Conservation (phyloP, 805 yeast genomes). For the Tetrapisispora namnaoensis region DNA sequence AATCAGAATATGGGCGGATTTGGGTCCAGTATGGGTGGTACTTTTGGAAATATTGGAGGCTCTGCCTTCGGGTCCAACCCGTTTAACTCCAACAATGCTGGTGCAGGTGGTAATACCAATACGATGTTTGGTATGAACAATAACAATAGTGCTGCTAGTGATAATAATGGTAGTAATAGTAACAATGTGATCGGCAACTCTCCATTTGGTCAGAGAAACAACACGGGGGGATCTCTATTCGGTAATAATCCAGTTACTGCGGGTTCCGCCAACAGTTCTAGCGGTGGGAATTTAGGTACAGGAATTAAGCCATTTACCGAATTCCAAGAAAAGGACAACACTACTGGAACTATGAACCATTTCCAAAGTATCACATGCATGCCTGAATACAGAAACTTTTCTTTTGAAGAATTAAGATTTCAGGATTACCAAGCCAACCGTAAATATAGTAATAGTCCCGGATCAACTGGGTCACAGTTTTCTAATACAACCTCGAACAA, state of each 20-base stretch:
- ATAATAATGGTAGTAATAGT: constrained; percentile 1
- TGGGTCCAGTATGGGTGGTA: neutral
- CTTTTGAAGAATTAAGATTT: constrained; percentile 79
- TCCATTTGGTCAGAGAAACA: constrained; percentile 3
- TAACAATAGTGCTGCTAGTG: constrained; percentile 16
- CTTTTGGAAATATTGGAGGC: neutral
- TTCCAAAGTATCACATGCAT: constrained; percentile 73
- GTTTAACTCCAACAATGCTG: constrained; percentile 3
- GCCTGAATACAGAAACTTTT: constrained; percentile 80
- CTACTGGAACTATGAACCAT: constrained; percentile 43
- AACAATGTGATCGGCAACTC: constrained; percentile 9
- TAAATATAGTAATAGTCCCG: constrained; percentile 15
- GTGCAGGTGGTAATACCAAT: constrained; percentile 5
- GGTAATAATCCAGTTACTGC: constrained; percentile 17
- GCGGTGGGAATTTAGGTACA: constrained; percentile 41
- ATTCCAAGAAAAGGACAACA: constrained; percentile 58
- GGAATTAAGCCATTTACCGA: constrained; percentile 61
- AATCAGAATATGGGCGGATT: constrained; percentile 9
- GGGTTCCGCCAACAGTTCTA: constrained; percentile 6
- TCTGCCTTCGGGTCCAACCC: constrained; percentile 33
- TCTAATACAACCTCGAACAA: constrained; percentile 14
- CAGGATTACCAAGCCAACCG: constrained; percentile 75
- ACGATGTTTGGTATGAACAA: constrained; percentile 33
- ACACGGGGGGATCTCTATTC: constrained; percentile 3
- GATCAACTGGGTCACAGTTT: constrained; percentile 8